These are phyloP conservation scores for Leccinum disarticulatum DNA, from an alignment of 768 basidiomycete species.

Conservation along the genomic window DNA sequence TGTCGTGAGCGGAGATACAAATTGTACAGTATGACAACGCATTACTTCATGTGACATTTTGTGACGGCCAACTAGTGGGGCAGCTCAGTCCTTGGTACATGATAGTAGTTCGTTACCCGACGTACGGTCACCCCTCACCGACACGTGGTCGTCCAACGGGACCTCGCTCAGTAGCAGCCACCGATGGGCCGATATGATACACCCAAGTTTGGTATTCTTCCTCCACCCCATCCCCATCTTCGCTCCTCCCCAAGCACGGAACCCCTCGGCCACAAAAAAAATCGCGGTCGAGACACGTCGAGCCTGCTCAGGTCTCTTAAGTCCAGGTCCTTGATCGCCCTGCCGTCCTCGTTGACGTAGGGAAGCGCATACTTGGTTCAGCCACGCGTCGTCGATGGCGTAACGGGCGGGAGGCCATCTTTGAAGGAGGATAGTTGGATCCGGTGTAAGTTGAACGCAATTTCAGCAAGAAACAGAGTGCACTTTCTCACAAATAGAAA, in stretches of 20 bases:
- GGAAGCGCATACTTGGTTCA: conserved; percentile 78
- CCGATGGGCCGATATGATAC: conserved; percentile 59
- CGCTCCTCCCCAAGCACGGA: conserved; percentile 42
- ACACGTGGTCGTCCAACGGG: conserved; percentile 32
- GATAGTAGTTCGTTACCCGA: too few relatives aligned
- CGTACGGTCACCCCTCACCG: conserved; percentile 44
- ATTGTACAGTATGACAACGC: too few relatives aligned
- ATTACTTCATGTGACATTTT: too few relatives aligned
- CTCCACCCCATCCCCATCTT: conserved; percentile 26
- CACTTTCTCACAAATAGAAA: too few relatives aligned
- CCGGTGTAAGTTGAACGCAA: too few relatives aligned
- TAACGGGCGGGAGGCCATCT: conserved; percentile 19
- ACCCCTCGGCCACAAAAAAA: conserved; percentile 40
- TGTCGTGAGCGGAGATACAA: too few relatives aligned
- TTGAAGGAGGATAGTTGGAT: too few relatives aligned
- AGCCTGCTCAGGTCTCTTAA: conserved; percentile 47
- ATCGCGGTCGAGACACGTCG: conserved; percentile 37
- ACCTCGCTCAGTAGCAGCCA: conserved; percentile 50
- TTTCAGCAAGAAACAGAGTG: too few relatives aligned
- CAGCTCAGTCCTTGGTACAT: too few relatives aligned
- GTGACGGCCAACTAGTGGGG: too few relatives aligned
- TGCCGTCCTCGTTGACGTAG: conserved; percentile 62
- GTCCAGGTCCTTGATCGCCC: conserved; percentile 55
- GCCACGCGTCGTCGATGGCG: conserved; percentile 39
- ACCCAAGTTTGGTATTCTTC: conserved; percentile 49